Evolutionary conservation across 768 basidiomycete species (phyloP), one percentile per base, ranked within the genome.

Genomic region (Suillus sp.): DNA sequence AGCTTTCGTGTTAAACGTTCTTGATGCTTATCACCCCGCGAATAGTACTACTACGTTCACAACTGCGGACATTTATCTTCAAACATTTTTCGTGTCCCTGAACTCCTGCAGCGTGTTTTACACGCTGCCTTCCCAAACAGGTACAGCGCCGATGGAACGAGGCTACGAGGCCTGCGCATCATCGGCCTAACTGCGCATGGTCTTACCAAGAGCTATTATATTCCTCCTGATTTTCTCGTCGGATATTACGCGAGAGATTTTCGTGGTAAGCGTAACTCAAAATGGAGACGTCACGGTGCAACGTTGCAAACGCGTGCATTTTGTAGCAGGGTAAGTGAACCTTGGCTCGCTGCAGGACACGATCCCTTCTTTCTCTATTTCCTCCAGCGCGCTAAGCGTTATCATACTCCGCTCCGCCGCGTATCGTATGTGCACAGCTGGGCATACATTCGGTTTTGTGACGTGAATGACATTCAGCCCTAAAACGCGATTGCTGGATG

Each of bases 231-330:
- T 30, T 40, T 40, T 57, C 40, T 57, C 56, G 56, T 27, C 56
- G 56, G 56, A 57, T 57, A 57, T 57, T 57, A 57, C 25, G 35
- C 56, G 38, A 25, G 9, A 18, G 25, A 57, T 40, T 57, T 30
- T 42, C 56, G 27, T 11, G 56, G 25, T 30, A 20, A 56, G 27
- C 50, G 16, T 30, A 5, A 18, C 27, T 51, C 20, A n/a, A 34
- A 32, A 34, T 11, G 51, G 32, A 10, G 18, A 53, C 3, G n/a
- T n/a, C n/a, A n/a, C n/a, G 1, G 5, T 40, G 56, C 27, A 57
- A 57, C 56, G 56, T 57, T 57, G 56, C 18, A 57, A 57, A 57
- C 56, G 4, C 56, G 20, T 57, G 51, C 11, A 4, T 6, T 13
- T 25, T 47, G 54, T 14, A 22, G 13, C 6, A 25, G 35, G 55